Conservation (phyloP, 1,284 basidiomycete species). For the Baeospora myosura region DNA sequence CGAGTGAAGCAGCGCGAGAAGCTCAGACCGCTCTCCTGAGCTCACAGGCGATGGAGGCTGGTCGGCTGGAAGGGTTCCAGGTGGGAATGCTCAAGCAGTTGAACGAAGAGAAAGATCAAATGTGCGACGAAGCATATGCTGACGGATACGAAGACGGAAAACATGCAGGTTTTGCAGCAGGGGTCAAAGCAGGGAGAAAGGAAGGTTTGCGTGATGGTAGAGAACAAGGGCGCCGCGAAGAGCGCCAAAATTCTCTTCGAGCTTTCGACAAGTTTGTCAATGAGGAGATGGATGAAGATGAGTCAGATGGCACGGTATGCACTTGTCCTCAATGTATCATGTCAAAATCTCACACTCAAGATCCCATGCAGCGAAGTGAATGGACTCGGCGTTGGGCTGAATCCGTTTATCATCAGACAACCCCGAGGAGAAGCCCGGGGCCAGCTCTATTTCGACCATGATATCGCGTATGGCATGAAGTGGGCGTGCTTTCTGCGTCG, state of each 20-base stretch:
- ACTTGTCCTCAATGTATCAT: constrained; percentile 7
- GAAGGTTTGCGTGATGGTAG: constrained; percentile 35
- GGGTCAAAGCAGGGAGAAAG: constrained; percentile 30
- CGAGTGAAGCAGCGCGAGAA: constrained; percentile 38
- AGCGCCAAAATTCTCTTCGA: constrained; percentile 42
- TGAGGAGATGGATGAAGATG: constrained; percentile 30
- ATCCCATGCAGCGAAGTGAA: constrained; percentile 15
- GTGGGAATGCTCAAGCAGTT: constrained; percentile 34
- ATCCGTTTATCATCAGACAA: constrained; percentile 21
- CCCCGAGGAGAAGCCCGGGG: neutral
- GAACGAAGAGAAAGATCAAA: constrained; percentile 39
- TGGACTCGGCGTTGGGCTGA: constrained; percentile 27
- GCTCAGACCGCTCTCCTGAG: constrained; percentile 42
- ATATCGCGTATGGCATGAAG: neutral
- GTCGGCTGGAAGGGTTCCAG: constrained; percentile 32
- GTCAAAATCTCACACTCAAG: constrained; percentile 13
- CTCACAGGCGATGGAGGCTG: constrained; percentile 39
- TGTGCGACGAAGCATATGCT: constrained; percentile 36
- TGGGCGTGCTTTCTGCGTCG: neutral
- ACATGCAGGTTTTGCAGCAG: constrained; percentile 31
- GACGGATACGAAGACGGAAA: constrained; percentile 42
- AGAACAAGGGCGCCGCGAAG: constrained; percentile 36
- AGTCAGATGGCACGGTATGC: constrained; percentile 3
- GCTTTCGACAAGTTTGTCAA: constrained; percentile 49
- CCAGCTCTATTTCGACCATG: neutral